phyloP scores from a whole-genome alignment of 768 basidiomycete species.

The Lentinula boryana region DNA sequence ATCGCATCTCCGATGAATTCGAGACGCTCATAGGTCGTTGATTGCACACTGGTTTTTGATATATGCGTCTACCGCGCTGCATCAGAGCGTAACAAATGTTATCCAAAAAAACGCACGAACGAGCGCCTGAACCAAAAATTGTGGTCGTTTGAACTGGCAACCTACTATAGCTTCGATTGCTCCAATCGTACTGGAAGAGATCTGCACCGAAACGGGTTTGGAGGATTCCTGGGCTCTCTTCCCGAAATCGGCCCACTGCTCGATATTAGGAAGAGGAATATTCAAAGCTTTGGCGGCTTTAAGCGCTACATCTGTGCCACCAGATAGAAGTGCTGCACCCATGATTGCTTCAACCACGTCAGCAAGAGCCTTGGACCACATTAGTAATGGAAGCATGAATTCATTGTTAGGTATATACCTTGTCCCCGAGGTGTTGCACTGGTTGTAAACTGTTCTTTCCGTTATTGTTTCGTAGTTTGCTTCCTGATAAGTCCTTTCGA shows the following conservation, averaged over 20 bases:
- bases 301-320: conserved; percentile 63
- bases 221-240: conserved; percentile 10
- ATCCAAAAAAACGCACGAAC: conserved; percentile 32
- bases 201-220: conserved; percentile 27
- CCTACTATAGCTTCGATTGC: conserved; percentile 63
- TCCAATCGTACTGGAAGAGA: conserved; percentile 42
- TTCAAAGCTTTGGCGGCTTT: conserved; percentile 58
- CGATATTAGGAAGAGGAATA: conserved; percentile 57
- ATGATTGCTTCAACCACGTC: conserved; percentile 85
- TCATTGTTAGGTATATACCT: conserved; percentile 35
- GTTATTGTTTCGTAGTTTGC: conserved; percentile 9
- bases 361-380: conserved; percentile 55
- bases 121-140: conserved; percentile 67
- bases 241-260: conserved; percentile 70
- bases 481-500: neutral
- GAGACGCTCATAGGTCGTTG: conserved; percentile 63
- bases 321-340: conserved; percentile 73
- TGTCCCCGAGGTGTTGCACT: conserved; percentile 64
- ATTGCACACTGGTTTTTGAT: conserved; percentile 49
- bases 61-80: conserved; percentile 53
- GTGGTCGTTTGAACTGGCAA: conserved; percentile 52
- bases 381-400: neutral
- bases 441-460: conserved; percentile 25
- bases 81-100: neutral
- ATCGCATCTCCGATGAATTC: conserved; percentile 87